These are phyloP conservation scores for Crithidia fasciculata DNA, from an alignment of 208 protist genomes.

Conservation along the genomic window DNA sequence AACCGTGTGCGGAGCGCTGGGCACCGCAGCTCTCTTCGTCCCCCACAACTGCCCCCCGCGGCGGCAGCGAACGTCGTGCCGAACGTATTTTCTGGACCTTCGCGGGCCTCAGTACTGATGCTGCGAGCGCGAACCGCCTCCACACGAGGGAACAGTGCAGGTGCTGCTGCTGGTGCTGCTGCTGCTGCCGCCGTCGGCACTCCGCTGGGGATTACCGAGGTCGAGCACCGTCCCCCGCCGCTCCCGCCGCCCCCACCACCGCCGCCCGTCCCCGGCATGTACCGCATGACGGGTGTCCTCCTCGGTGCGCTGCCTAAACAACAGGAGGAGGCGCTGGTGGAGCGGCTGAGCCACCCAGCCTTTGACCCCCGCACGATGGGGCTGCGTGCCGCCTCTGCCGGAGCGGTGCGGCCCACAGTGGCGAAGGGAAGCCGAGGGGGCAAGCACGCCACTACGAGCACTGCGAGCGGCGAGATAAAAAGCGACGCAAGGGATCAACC, in stretches of 20 bases:
- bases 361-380: slow-evolving; percentile 27
- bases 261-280: slow-evolving; percentile 29
- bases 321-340: slow-evolving; percentile 30
- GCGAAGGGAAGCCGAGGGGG: background rate
- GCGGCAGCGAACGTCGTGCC: slow-evolving; percentile 4
- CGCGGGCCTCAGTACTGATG: slow-evolving; percentile 9
- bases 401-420: background rate
- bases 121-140: background rate
- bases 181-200: no score
- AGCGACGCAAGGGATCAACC: background rate
- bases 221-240: background rate
- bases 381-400: slow-evolving; percentile 1
- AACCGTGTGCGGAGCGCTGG: background rate
- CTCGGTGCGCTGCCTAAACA: slow-evolving; percentile 20
- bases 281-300: slow-evolving; percentile 37
- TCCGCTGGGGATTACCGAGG: background rate
- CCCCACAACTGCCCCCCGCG: slow-evolving; percentile 14
- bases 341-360: slow-evolving; percentile 37
- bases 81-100: slow-evolving; percentile 13
- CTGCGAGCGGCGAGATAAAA: background rate
- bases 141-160: no score
- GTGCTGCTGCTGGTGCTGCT: no score
- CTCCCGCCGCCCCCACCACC: background rate
- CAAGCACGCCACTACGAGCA: background rate
- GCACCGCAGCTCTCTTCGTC: slow-evolving; percentile 5